Percentiles rank a stretch among this genome's conserved stretches.
phyloP scores from a whole-genome alignment of 495 filamentous ascomycete species.

The Penicillium waksmanii region DNA sequence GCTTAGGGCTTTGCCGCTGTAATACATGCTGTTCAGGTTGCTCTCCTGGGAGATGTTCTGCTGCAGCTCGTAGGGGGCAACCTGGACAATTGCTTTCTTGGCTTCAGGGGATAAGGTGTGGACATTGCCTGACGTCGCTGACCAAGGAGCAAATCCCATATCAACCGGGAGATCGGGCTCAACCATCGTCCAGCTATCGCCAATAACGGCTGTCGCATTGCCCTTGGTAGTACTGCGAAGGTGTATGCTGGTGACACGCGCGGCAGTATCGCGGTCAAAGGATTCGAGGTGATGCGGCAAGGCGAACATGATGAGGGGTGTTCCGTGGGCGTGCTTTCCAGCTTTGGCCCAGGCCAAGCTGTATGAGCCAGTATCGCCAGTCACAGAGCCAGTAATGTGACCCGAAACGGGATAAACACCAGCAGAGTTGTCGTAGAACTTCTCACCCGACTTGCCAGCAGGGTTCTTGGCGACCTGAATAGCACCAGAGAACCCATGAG shows the following conservation, averaged over 20 bases:
- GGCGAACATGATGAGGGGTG: conserved; percentile 78
- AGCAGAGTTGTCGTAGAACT: conserved; percentile 71
- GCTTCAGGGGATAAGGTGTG: conserved; percentile 54
- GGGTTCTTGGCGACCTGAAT: conserved; percentile 83
- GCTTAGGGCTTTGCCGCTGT: conserved; percentile 86
- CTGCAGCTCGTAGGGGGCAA: conserved; percentile 66
- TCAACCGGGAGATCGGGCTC: conserved; percentile 72
- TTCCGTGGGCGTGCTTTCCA: conserved; percentile 53
- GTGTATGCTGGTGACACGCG: conserved; percentile 58
- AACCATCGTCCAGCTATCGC: conserved; percentile 77
- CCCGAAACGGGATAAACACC: conserved; percentile 72
- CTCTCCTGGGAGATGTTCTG: conserved; percentile 73
- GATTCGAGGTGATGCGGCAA: conserved; percentile 83
- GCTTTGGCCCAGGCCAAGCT: conserved; percentile 68
- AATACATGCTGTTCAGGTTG: conserved; percentile 91
- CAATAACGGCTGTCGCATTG: conserved; percentile 69
- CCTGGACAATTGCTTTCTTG: conserved; percentile 56
- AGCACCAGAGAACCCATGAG: conserved; percentile 62
- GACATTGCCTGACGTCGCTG: conserved; percentile 52
- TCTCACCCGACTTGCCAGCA: conserved; percentile 61
- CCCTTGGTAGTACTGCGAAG: conserved; percentile 90
- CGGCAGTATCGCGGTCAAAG: conserved; percentile 64
- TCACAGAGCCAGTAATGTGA: conserved; percentile 63
- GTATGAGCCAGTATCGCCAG: conserved; percentile 68
- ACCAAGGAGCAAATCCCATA: conserved; percentile 81